These are phyloP conservation scores for Rubia balearica DNA, from an alignment of 305 asterid species.

Conservation along the genomic window DNA sequence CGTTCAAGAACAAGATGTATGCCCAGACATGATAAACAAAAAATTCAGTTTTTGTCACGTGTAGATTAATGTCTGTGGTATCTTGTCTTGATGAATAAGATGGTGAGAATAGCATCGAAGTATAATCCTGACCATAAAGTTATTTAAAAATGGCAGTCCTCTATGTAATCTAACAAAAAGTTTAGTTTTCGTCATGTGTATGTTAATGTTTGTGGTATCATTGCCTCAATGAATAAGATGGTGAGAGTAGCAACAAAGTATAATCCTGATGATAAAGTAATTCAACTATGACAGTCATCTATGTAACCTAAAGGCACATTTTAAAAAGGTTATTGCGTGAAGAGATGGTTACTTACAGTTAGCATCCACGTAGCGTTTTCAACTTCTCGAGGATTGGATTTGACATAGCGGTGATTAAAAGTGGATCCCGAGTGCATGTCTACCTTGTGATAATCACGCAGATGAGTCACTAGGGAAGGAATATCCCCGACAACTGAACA, in stretches of 20 bases:
- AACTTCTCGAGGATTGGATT: conserved; percentile 84
- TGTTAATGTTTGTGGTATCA: neutral
- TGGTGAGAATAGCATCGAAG: no score
- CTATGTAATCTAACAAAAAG: no score
- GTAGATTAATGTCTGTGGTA: no score
- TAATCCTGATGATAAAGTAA: no score
- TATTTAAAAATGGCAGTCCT: no score
- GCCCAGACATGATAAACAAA: no score
- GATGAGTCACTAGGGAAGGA: conserved; percentile 58
- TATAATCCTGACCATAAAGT: no score
- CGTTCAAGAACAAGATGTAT: neutral
- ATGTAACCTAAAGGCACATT: neutral
- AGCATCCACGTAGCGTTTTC: conserved; percentile 97
- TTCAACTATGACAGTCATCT: neutral
- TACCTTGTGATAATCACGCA: conserved; percentile 82
- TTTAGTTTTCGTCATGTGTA: neutral
- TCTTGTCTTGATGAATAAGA: neutral
- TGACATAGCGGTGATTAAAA: conserved; percentile 85
- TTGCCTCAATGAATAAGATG: neutral
- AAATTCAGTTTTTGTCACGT: no score
- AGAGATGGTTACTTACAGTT: conserved; percentile 51
- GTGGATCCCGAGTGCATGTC: conserved; percentile 93
- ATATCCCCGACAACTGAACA: conserved; percentile 77
- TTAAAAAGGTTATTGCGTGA: neutral
- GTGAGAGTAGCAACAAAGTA: neutral